Evolutionary conservation across 768 basidiomycete species (phyloP), one percentile per base, ranked within the genome.

Genomic region (Pleurotus tuber-regium): DNA sequence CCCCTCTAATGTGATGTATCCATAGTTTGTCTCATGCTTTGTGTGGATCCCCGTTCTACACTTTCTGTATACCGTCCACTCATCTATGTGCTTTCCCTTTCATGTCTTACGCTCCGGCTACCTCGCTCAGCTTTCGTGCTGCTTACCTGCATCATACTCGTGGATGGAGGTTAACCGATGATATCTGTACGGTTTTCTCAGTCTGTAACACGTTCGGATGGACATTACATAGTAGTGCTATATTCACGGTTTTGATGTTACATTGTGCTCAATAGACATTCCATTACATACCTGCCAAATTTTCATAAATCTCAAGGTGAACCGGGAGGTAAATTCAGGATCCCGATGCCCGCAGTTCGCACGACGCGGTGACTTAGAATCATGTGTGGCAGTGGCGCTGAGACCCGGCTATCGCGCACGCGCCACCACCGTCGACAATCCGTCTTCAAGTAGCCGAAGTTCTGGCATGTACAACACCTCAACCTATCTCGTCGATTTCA

Each of bases 1-100:
- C 75, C 92, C 92, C 5, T 90, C 90, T 21, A 84, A 75, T 61
- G 77, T 82, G 26, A 79, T 86, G 79, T 92, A 90, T 75, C 89
- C 89, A 29, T 91, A 82, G 78, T 69, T 50, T 39, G 50, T 43
- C 50, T 60, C 21, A 53, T 29, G 50, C 49, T 38, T 50, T 8
- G 7, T 30, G 23, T 49, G 24, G 9, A 38, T 50, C 30, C 42
- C 53, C 33, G 52, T 48, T 57, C 50, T 64, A 18, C 19, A 18
- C n/a, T 28, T 12, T 42, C 43, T 55, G 9, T 25, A 29, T 9
- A 33, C 31, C 14, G 8, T 21, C 31, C 10, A 21, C 14, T 36
- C 50, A 49, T 43, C 18, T 26, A 21, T 31, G 23, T 39, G 36
- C 38, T 33, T 41, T 16, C 44, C 40, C 42, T 51, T 53, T 47